Conservation (phyloP, 768 basidiomycete genomes). For the Rhizopogon vulgaris region DNA sequence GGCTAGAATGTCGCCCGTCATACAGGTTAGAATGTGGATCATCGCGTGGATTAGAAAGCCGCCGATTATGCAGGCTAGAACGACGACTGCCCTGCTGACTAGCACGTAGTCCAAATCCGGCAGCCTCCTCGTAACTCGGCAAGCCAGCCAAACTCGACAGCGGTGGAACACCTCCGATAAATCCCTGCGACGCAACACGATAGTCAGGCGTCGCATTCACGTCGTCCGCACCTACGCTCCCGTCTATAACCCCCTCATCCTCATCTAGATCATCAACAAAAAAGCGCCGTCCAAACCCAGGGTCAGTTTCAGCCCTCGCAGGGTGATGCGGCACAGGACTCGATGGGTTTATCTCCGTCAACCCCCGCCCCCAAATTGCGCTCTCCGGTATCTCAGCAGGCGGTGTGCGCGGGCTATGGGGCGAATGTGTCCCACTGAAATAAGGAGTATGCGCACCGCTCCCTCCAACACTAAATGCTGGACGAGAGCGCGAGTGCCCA, state of each 20-base stretch:
- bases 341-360: constrained; percentile 50
- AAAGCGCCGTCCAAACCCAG: no score
- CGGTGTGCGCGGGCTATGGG: constrained; percentile 4
- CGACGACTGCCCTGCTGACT: neutral
- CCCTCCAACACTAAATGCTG: neutral
- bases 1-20: neutral
- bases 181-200: constrained; percentile 75
- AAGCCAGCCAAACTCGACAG: constrained; percentile 67
- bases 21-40: neutral
- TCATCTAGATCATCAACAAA: neutral
- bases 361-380: constrained; percentile 51
- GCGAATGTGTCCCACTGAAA: neutral
- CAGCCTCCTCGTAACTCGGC: constrained; percentile 82
- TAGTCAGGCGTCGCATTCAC: constrained; percentile 55
- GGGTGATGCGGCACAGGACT: neutral
- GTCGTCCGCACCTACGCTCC: neutral
- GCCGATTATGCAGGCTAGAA: neutral
- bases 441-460: neutral
- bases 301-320: no score
- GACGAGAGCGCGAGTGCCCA: neutral
- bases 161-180: constrained; percentile 89
- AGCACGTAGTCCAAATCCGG: constrained; percentile 6
- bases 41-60: neutral
- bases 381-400: constrained; percentile 20
- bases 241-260: neutral